Percentiles rank a stretch among this genome's conserved stretches.
phyloP scores from a whole-genome alignment of 2,329 filamentous ascomycete genomes.

The Arthroderma sp. region DNA sequence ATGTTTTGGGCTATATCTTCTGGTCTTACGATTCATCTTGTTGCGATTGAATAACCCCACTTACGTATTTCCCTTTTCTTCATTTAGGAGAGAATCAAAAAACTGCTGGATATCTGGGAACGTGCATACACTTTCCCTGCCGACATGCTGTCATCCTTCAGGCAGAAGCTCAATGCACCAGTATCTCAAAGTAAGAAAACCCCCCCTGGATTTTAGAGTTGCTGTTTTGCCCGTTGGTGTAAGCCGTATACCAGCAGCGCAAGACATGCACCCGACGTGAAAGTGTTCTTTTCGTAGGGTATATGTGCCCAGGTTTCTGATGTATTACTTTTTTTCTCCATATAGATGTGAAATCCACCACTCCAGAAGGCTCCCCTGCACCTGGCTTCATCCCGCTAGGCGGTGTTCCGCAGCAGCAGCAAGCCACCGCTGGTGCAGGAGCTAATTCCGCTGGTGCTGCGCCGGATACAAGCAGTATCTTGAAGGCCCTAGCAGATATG shows the following conservation, averaged over 20 bases:
- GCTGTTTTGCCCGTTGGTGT: constrained; percentile 2
- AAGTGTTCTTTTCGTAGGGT: constrained; percentile 4
- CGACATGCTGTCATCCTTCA: constrained; percentile 68
- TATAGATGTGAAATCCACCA: constrained; percentile 54
- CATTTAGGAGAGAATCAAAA: constrained; percentile 84
- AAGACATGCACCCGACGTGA: not conserved
- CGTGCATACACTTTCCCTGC: constrained; percentile 82
- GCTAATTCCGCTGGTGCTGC: constrained; percentile 21
- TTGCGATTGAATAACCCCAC: constrained; percentile 27
- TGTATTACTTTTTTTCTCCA: constrained; percentile 11
- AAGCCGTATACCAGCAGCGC: constrained; percentile 1
- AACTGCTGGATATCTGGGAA: constrained; percentile 96
- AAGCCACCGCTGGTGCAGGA: constrained; percentile 16
- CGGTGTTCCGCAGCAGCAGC: constrained; percentile 14
- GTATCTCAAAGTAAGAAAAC: constrained; percentile 50
- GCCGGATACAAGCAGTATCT: constrained; percentile 51
- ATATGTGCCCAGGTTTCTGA: constrained; percentile 17
- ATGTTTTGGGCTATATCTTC: constrained; percentile 1
- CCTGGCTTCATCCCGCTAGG: constrained; percentile 31
- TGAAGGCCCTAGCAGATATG: constrained; percentile 69
- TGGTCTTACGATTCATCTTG: constrained; percentile 1
- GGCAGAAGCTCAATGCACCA: constrained; percentile 58
- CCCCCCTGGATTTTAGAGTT: constrained; percentile 3
- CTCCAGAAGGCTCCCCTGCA: constrained; percentile 45
- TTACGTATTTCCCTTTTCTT: constrained; percentile 35